These are phyloP conservation scores for Colletotrichum destructivum DNA, from an alignment of 2,329 filamentous ascomycete genomes.

Conservation along the genomic window DNA sequence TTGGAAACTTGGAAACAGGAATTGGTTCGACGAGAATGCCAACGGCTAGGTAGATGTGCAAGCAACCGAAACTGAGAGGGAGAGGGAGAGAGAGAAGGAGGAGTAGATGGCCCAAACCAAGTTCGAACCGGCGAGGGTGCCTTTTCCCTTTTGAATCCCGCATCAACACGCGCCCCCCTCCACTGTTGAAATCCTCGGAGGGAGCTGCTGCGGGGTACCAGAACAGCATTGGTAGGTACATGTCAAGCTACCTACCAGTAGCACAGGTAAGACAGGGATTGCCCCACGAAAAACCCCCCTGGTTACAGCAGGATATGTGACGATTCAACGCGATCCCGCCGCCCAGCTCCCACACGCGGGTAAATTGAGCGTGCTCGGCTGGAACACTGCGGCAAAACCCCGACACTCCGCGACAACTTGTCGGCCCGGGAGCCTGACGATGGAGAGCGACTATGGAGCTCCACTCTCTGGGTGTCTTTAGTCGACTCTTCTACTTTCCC, in stretches of 20 bases:
- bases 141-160: conserved; percentile 29
- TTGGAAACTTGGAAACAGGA: not conserved
- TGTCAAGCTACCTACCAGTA: no score
- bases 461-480: not conserved
- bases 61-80: not conserved
- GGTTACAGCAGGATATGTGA: not conserved
- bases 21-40: no score
- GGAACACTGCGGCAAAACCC: not conserved
- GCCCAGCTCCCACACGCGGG: not conserved
- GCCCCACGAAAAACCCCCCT: not conserved
- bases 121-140: conserved; percentile 18
- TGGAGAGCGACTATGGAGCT: not conserved
- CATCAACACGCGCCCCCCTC: conserved; percentile 25
- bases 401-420: not conserved
- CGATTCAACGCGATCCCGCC: not conserved
- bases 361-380: conserved; percentile 8
- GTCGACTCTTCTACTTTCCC: conserved; percentile 22
- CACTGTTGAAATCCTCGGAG: conserved; percentile 16
- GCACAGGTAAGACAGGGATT: conserved; percentile 1
- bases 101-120: not conserved
- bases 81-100: not conserved
- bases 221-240: not conserved
- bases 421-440: not conserved
- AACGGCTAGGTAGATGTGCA: not conserved
- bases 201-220: conserved; percentile 39